Evolutionary conservation across 768 basidiomycete genomes (phyloP).

Genomic region (Psilocybe azurescens): DNA sequence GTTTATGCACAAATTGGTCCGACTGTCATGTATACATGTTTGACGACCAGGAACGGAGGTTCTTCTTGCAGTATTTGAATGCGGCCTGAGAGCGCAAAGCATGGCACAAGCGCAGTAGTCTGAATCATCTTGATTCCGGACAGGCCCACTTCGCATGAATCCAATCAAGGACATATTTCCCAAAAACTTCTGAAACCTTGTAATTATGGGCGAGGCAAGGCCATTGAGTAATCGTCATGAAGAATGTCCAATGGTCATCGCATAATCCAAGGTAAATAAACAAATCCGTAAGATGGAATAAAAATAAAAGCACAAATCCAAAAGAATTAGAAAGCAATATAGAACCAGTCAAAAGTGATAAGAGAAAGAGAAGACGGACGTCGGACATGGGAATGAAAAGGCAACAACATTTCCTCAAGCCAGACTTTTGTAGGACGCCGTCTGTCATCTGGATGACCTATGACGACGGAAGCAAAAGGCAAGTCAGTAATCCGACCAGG

Average conservation of each 20-base stretch:
- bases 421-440: slow-evolving; percentile 63
- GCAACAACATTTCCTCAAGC: slow-evolving; percentile 39
- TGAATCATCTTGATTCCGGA: too few relatives aligned
- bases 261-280: slow-evolving; percentile 4
- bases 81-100: too few relatives aligned
- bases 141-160: too few relatives aligned
- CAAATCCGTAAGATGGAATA: slow-evolving; percentile 19
- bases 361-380: not conserved
- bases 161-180: too few relatives aligned
- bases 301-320: slow-evolving; percentile 17
- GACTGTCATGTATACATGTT: too few relatives aligned
- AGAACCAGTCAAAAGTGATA: slow-evolving; percentile 1
- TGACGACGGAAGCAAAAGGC: not conserved
- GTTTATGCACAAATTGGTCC: too few relatives aligned
- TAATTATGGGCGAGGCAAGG: too few relatives aligned
- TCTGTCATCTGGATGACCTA: slow-evolving; percentile 75
- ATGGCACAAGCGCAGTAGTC: too few relatives aligned
- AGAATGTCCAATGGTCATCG: not conserved
- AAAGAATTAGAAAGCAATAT: slow-evolving; percentile 5
- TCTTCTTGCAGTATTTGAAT: too few relatives aligned
- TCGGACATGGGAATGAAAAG: not conserved
- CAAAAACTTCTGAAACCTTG: too few relatives aligned
- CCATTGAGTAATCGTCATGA: too few relatives aligned
- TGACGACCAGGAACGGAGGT: too few relatives aligned
- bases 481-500: slow-evolving; percentile 6